Evolutionary conservation across 441 rosid species (phyloP), one percentile per base, ranked within the genome.

Genomic region (Pelargonium citronellum): DNA sequence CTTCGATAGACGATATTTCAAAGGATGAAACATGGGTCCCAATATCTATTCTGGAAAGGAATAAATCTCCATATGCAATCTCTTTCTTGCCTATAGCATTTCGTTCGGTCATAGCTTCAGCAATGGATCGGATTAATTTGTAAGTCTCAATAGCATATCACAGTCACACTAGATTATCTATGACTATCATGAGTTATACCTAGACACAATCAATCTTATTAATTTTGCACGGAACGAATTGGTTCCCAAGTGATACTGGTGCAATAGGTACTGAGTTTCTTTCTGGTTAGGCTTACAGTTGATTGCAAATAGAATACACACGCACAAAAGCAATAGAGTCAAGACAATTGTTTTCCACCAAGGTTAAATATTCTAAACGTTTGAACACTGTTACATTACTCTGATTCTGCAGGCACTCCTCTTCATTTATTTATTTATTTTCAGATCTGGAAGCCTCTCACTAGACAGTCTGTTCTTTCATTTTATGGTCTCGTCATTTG

Each of bases 11-110:
- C 69, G 87, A 75, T 74, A 80, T 90, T 75, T 84, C 95, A 16
- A 87, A 83, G 81, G 95, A 87, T 67, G 97, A 95, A 82, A 86
- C 89, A 30, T 95, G 97, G 97, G 69, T 90, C 68, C 85, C 92
- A 1, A 95, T 95, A 37, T 91, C 95, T 67, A 77, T 87, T 77
- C 96, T 95, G 74, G 99, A 90, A 80, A 86, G 99, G 84, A 91
- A 91, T 74, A 87, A 79, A 79, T 91, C 99, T 79, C 92, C 95
- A 27, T 90, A 88, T 75, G 76, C 86, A 58, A 95, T 95, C 79
- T 95, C 99, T 68, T 87, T 81, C 84, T 79, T 91, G 86, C 99
- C 99, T 74, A 83, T 90, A 69, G 91, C 89, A 20, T 95, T 89
- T 78, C 91, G 88, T 79, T 86, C 95, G 24, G 74, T 89, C 71